These are phyloP conservation scores for Russula abietina DNA, from an alignment of 768 basidiomycete species.

Conservation along the genomic window DNA sequence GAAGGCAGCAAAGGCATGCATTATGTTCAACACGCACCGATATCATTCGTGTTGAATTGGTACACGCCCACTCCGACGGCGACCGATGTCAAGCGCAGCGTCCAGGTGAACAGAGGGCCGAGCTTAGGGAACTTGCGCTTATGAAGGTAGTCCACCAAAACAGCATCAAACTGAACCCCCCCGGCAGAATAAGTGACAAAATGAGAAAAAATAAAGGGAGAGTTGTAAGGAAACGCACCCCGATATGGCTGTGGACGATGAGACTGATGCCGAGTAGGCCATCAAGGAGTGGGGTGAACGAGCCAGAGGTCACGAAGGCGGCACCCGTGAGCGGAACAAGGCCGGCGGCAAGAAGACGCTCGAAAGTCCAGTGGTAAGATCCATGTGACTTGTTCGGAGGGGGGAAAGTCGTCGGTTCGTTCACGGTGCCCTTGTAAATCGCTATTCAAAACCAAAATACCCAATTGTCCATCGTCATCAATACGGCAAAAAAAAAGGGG, in stretches of 20 bases:
- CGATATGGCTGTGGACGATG: slow-evolving; percentile 94
- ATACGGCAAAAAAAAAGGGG: not conserved
- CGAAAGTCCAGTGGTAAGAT: slow-evolving; percentile 90
- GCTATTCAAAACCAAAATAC: slow-evolving; percentile 45
- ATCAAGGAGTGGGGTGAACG: slow-evolving; percentile 79
- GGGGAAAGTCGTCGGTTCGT: slow-evolving; percentile 91
- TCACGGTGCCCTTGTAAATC: slow-evolving; percentile 85
- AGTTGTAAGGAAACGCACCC: slow-evolving; percentile 45
- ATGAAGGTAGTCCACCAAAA: slow-evolving; percentile 87
- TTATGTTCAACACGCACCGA: slow-evolving; percentile 56
- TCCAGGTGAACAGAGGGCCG: slow-evolving; percentile 68
- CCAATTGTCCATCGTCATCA: not conserved
- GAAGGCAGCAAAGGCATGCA: not conserved
- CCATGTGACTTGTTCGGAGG: slow-evolving; percentile 74
- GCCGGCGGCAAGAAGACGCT: slow-evolving; percentile 81
- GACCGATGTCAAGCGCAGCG: slow-evolving; percentile 67
- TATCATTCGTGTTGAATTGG: slow-evolving; percentile 97
- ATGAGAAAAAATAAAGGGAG: not conserved
- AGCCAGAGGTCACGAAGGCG: slow-evolving; percentile 73
- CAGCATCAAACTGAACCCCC: slow-evolving; percentile 56
- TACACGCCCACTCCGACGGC: slow-evolving; percentile 87
- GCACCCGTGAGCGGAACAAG: slow-evolving; percentile 86
- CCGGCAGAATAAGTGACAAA: not conserved
- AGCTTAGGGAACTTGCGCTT: slow-evolving; percentile 86
- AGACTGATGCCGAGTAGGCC: slow-evolving; percentile 82